A percentile compares a stretch with the other conserved stretches of the same genome.
phyloP scores from a whole-genome alignment of 2,329 filamentous ascomycete genomes.

The Scedosporium minutisporum region DNA sequence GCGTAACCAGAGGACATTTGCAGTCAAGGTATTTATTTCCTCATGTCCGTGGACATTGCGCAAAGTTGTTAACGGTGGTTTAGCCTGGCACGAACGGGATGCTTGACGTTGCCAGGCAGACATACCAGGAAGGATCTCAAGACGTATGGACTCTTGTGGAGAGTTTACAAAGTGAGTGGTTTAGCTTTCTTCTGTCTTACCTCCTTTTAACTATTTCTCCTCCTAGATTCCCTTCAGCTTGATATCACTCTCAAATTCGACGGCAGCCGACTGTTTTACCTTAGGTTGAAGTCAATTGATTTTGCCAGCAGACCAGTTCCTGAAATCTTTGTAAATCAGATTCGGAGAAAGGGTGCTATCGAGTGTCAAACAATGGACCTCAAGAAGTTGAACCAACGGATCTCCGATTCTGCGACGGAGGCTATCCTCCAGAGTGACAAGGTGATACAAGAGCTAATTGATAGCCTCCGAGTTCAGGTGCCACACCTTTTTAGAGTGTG shows the following conservation, averaged over 20 bases:
- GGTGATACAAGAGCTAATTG: constrained; percentile 62
- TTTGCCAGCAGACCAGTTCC: constrained; percentile 53
- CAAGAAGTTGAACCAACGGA: constrained; percentile 69
- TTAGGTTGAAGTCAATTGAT: constrained; percentile 54
- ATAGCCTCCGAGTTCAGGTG: constrained; percentile 61
- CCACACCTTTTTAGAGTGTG: constrained; percentile 72
- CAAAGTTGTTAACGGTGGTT: not conserved
- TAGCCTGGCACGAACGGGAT: constrained; percentile 73
- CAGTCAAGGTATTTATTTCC: constrained; percentile 53
- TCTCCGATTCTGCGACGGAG: constrained; percentile 74
- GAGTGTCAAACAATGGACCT: constrained; percentile 84
- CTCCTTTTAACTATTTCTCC: not conserved
- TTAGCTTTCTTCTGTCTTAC: too few species aligned
- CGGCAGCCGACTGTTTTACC: constrained; percentile 66
- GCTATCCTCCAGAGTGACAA: constrained; percentile 74
- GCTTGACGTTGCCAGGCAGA: constrained; percentile 78
- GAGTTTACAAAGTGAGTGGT: constrained; percentile 49
- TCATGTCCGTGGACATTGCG: constrained; percentile 3
- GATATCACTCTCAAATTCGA: constrained; percentile 65
- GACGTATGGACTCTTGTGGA: constrained; percentile 66
- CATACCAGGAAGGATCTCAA: constrained; percentile 79
- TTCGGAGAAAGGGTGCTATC: constrained; percentile 61
- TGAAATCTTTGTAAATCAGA: constrained; percentile 65
- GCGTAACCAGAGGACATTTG: constrained; percentile 82
- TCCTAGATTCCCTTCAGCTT: constrained; percentile 45